Conservation (phyloP, 2,329 filamentous ascomycete genomes). For the Aureobasidium zeae region DNA sequence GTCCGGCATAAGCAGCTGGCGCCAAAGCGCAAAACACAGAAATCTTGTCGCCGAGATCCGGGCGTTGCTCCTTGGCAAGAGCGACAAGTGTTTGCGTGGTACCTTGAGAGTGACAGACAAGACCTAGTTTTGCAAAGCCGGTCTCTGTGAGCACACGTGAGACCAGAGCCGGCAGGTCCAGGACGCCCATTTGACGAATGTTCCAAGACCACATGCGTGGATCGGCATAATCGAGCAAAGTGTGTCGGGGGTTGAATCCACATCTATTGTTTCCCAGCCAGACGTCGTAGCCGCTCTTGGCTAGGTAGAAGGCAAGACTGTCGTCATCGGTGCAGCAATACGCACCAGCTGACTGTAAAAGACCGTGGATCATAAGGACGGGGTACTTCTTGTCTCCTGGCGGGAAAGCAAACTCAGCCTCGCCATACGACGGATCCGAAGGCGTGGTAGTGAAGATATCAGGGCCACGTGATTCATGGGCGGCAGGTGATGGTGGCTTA, state of each 20-base stretch:
- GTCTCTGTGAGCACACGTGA: conserved; percentile 75
- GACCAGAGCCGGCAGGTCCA: conserved; percentile 74
- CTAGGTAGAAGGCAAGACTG: conserved; percentile 82
- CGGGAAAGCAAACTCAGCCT: conserved; percentile 31
- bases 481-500: conserved; percentile 37
- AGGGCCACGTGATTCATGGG: conserved; percentile 49
- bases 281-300: conserved; percentile 86
- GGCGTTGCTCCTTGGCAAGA: conserved; percentile 79
- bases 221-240: conserved; percentile 59
- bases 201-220: conserved; percentile 97
- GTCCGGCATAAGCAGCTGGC: conserved; percentile 82
- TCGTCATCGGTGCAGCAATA: conserved; percentile 87
- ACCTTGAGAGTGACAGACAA: conserved; percentile 83
- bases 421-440: conserved; percentile 21
- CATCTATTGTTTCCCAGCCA: conserved; percentile 94
- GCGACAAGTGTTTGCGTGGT: conserved; percentile 84
- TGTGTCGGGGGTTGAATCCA: conserved; percentile 71
- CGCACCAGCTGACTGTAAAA: conserved; percentile 78
- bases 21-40: conserved; percentile 87
- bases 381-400: conserved; percentile 56
- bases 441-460: conserved; percentile 45
- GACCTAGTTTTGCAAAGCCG: conserved; percentile 69
- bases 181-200: conserved; percentile 83
- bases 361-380: conserved; percentile 75
- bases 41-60: conserved; percentile 71